phyloP scores from a whole-genome alignment of 1,139 yeast species.

The Yamadazyma kanchanaburiensis region DNA sequence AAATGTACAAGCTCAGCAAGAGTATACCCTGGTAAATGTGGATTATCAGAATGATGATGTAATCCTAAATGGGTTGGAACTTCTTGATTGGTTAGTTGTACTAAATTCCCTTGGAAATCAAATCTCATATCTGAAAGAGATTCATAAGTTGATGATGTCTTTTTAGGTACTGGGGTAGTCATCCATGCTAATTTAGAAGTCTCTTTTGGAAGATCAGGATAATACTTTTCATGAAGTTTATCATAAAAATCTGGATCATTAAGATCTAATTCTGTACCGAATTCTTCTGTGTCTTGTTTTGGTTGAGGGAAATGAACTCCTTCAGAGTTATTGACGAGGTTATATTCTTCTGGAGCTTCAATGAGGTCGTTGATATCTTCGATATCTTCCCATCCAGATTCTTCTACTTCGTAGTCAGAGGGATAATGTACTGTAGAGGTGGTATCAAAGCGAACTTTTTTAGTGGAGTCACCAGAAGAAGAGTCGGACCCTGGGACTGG shows the following conservation, averaged over 20 bases:
- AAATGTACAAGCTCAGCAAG: slow-evolving; percentile 77
- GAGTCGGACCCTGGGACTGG: background rate
- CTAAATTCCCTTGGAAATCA: slow-evolving; percentile 79
- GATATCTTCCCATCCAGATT: slow-evolving; percentile 43
- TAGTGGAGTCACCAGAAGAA: slow-evolving; percentile 4
- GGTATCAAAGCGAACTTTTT: slow-evolving; percentile 39
- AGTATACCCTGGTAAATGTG: slow-evolving; percentile 91
- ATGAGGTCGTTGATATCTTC: slow-evolving; percentile 32
- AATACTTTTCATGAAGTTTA: slow-evolving; percentile 79
- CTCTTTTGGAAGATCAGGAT: slow-evolving; percentile 85
- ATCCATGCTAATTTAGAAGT: slow-evolving; percentile 88
- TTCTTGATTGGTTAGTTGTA: slow-evolving; percentile 38
- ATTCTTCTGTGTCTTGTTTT: slow-evolving; percentile 7
- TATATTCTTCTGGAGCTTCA: slow-evolving; percentile 45
- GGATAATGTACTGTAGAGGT: slow-evolving; percentile 38
- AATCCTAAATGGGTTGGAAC: slow-evolving; percentile 61
- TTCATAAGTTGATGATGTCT: slow-evolving; percentile 49
- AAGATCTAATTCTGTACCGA: slow-evolving; percentile 45
- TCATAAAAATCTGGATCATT: slow-evolving; percentile 77
- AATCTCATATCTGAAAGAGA: slow-evolving; percentile 73
- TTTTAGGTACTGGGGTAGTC: slow-evolving; percentile 57
- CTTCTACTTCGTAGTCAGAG: slow-evolving; percentile 24
- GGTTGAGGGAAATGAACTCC: slow-evolving; percentile 67
- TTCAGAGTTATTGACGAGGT: slow-evolving; percentile 20
- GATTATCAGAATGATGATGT: slow-evolving; percentile 89